Evolutionary conservation across 139 green algal genomes (phyloP).

Genomic region (Astrephomene gubernaculifera): DNA sequence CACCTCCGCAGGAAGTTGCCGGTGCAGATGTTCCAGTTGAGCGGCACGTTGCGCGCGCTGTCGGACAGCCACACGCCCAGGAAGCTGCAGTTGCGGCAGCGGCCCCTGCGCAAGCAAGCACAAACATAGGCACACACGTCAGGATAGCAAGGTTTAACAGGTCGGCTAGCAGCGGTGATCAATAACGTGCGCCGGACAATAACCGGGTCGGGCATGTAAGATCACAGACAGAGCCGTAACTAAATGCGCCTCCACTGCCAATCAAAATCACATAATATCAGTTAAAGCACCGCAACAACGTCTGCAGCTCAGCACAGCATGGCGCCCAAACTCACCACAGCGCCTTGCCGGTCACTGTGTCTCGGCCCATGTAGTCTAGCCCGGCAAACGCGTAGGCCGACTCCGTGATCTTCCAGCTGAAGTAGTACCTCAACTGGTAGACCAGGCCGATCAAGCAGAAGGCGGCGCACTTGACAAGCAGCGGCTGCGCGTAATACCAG

Average conservation of each 20-base stretch:
- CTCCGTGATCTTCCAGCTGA: conserved; percentile 81
- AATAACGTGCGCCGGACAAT: no score
- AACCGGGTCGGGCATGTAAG: no score
- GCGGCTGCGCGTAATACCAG: conserved; percentile 36
- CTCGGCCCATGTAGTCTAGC: conserved; percentile 71
- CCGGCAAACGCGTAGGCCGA: conserved; percentile 75
- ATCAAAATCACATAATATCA: no score
- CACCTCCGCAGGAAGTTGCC: conserved; percentile 79
- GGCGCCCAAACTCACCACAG: conserved; percentile 51
- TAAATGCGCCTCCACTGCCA: no score
- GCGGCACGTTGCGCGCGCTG: conserved; percentile 66
- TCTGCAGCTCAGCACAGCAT: no score
- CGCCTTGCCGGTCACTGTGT: conserved; percentile 28
- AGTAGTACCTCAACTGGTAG: conserved; percentile 79
- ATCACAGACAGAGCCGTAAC: no score
- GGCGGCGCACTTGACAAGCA: background rate
- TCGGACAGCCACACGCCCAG: conserved; percentile 68
- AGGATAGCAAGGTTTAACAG: no score
- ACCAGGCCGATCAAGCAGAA: conserved; percentile 46
- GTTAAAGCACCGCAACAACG: no score
- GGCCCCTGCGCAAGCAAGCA: conserved; percentile 76
- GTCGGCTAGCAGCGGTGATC: no score
- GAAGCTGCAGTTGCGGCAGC: conserved; percentile 79
- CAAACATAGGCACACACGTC: no score
- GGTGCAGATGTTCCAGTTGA: conserved; percentile 87